phyloP scores from a whole-genome alignment of 306 rosid species.

The Morella rubra region DNA sequence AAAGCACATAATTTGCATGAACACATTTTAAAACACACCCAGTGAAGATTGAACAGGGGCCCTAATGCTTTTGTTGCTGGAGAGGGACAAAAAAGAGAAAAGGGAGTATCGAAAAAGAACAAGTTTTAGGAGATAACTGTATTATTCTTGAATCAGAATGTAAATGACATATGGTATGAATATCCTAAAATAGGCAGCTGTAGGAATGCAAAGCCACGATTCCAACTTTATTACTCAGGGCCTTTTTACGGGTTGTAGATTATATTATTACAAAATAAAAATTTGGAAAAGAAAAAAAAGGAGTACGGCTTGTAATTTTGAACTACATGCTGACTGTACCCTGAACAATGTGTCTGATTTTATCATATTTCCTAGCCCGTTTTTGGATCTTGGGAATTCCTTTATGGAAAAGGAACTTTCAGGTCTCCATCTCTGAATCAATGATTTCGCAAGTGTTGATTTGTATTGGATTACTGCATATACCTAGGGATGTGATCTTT shows the following conservation, averaged over 20 bases:
- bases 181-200: neutral
- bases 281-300: too few relatives aligned
- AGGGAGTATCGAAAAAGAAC: neutral
- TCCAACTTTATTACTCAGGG: neutral
- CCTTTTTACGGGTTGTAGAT: neutral
- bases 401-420: neutral
- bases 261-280: neutral
- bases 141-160: neutral
- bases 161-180: neutral
- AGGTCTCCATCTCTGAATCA: neutral
- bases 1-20: neutral
- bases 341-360: neutral
- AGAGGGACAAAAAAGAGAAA: neutral
- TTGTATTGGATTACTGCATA: neutral
- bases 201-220: neutral
- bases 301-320: neutral
- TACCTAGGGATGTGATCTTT: neutral
- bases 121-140: neutral
- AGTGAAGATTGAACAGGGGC: neutral
- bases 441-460: neutral
- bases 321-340: neutral
- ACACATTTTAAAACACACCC: neutral
- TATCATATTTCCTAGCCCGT: neutral
- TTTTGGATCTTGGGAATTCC: neutral
- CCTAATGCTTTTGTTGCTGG: neutral